These are phyloP conservation scores for Sporothrix pallida DNA, from an alignment of 2,329 filamentous ascomycete species.

Conservation along the genomic window DNA sequence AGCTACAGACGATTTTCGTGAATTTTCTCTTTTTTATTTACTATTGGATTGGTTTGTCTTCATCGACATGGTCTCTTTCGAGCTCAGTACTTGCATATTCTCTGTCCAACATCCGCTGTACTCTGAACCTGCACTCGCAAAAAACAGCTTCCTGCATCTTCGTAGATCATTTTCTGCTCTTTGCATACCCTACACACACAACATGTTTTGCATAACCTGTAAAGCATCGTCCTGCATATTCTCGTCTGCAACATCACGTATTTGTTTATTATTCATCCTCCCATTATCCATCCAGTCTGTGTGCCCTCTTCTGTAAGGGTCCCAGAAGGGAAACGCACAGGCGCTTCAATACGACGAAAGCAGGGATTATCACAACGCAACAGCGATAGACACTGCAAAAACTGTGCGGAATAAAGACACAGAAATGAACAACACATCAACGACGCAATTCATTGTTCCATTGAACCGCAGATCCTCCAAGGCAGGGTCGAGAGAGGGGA, in stretches of 20 bases:
- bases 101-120: background rate
- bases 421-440: conserved; percentile 19
- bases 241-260: background rate
- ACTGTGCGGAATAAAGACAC: background rate
- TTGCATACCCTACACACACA: background rate
- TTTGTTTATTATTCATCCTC: background rate
- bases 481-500: conserved; percentile 3
- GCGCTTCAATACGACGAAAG: conserved; percentile 11
- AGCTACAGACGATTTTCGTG: too few relatives aligned
- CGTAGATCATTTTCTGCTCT: background rate
- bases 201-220: conserved; percentile 5
- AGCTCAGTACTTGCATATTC: too few relatives aligned
- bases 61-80: too few relatives aligned
- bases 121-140: background rate
- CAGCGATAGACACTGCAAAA: background rate
- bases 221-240: background rate
- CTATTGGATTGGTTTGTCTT: too few relatives aligned
- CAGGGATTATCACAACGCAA: background rate
- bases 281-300: background rate
- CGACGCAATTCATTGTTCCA: conserved; percentile 11
- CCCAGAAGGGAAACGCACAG: background rate
- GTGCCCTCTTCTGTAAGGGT: background rate
- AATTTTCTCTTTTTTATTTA: too few relatives aligned
- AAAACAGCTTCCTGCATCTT: conserved; percentile 13
- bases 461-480: conserved; percentile 23